These are phyloP conservation scores for Hyphopichia buzzinii DNA, from an alignment of 1,139 yeast genomes.

Conservation along the genomic window DNA sequence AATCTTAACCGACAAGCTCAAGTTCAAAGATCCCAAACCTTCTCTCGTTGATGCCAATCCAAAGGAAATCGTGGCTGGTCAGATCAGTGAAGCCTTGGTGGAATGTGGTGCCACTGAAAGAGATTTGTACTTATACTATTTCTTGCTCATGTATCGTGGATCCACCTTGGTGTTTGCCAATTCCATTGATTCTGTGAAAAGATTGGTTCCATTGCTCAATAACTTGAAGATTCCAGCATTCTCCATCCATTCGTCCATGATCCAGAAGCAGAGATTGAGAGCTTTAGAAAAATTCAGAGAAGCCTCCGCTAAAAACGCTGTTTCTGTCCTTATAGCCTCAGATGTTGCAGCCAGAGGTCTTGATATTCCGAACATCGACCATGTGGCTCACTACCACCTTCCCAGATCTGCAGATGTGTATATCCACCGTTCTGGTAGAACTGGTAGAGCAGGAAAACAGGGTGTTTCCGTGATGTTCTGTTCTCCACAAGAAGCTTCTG, in stretches of 20 bases:
- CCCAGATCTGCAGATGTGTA: conserved; percentile 95
- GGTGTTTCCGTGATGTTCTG: conserved; percentile 94
- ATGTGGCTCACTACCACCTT: conserved; percentile 92
- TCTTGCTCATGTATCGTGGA: conserved; percentile 83
- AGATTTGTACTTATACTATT: conserved; percentile 87
- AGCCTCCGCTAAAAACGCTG: conserved; percentile 46
- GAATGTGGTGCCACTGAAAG: conserved; percentile 92
- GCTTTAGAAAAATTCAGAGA: conserved; percentile 73
- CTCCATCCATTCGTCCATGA: conserved; percentile 90
- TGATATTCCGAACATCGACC: conserved; percentile 88
- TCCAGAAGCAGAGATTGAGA: conserved; percentile 87
- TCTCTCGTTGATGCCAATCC: conserved; percentile 83
- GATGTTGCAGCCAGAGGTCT: conserved; percentile 99
- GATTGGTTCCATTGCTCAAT: conserved; percentile 72
- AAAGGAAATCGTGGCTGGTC: conserved; percentile 70
- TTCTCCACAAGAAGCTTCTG: conserved; percentile 90
- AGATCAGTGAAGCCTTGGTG: conserved; percentile 79
- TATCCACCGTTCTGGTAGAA: conserved; percentile 96
- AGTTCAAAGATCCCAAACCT: conserved; percentile 60
- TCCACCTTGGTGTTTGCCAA: conserved; percentile 90
- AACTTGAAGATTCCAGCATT: conserved; percentile 71
- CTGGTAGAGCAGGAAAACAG: conserved; percentile 92
- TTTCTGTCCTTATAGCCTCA: conserved; percentile 83
- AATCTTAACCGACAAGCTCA: conserved; percentile 55
- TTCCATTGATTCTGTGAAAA: conserved; percentile 88